Evolutionary conservation across 2,329 filamentous ascomycete genomes (phyloP), one percentile per base, ranked within the genome.

Genomic region (Xylaria sp.): DNA sequence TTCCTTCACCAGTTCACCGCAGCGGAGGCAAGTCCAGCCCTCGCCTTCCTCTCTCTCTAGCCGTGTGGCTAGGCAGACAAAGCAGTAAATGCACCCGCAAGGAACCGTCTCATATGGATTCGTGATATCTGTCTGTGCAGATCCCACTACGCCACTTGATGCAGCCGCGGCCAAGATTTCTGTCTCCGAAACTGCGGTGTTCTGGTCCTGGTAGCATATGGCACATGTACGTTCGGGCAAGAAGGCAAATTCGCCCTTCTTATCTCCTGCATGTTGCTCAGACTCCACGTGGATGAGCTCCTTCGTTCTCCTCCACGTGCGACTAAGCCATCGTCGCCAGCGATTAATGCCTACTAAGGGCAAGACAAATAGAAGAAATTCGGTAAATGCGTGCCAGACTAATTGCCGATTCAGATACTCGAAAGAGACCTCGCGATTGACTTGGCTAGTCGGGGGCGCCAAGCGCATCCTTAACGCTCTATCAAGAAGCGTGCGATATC

Each of bases 311-410:
- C 92, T 89, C 93, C 94, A 97, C n/a, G 90, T 89, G 70, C 94
- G 88, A 21, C 88, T 86, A n/a, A 98, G 84, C 91, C 95, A 97
- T 72, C 94, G 88, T 66, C 93, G 89, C 96, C 96, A 99, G 72
- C 94, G 89, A 76, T 92, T 91, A 73, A 99, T 95, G 60, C 96
- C 96, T 50, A 99, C 92, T n/a, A 99, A 86, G 0, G 96, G 96
- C n/a, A 99, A 85, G 19, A 98, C 88, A 79, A 98, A 99, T 36
- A 99, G 87, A n/a, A 99, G 85, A 75, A 99, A 99, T 79, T 99
- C 96, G 30, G 96, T 99, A 76, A 99, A 97, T n/a, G 96, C 96
- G 81, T 99, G 96, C 96, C 96, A 99, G 45, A 99, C 96, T 11
- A 99, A 89, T 81, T 99, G 96, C 56, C 96, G 90, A 79, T 99